Conservation (phyloP, 805 yeast genomes). For the Spathaspora hagerdaliae region DNA sequence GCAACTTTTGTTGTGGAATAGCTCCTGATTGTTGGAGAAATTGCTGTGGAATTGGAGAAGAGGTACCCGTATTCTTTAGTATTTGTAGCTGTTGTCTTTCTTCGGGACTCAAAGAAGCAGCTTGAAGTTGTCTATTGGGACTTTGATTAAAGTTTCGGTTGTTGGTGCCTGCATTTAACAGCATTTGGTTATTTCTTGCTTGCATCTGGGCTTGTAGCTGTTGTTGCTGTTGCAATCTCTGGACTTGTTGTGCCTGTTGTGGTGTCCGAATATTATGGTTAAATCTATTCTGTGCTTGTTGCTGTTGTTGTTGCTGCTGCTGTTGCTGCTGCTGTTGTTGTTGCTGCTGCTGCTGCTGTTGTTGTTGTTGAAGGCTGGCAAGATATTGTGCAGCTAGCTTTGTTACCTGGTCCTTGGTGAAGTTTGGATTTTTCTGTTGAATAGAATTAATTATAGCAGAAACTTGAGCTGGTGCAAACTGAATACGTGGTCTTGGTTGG, state of each 20-base stretch:
- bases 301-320: constrained; percentile 10
- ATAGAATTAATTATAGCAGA: constrained; percentile 62
- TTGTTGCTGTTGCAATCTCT: constrained; percentile 7
- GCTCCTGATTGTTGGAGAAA: neutral
- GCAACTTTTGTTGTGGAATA: constrained; percentile 1
- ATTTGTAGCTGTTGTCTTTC: constrained; percentile 40
- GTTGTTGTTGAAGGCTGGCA: constrained; percentile 54
- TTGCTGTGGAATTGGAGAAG: constrained; percentile 15
- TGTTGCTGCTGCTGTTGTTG: constrained; percentile 20
- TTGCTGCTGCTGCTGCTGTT: constrained; percentile 31
- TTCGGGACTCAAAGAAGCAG: constrained; percentile 32
- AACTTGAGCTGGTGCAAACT: constrained; percentile 59
- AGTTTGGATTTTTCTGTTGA: constrained; percentile 60
- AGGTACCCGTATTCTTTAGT: constrained; percentile 33
- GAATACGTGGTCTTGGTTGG: constrained; percentile 27
- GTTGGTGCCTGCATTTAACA: constrained; percentile 7
- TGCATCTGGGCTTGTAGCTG: constrained; percentile 2
- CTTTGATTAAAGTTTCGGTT: constrained; percentile 9
- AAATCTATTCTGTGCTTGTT: constrained; percentile 2
- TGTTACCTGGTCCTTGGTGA: constrained; percentile 62
- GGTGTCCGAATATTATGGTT: constrained; percentile 8
- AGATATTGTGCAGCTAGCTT: constrained; percentile 62
- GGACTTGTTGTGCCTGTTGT: constrained; percentile 13
- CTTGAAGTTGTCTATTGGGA: constrained; percentile 23
- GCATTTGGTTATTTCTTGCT: constrained; percentile 1